Conservation (phyloP, 345 rosid species). For the Draba incana region DNA sequence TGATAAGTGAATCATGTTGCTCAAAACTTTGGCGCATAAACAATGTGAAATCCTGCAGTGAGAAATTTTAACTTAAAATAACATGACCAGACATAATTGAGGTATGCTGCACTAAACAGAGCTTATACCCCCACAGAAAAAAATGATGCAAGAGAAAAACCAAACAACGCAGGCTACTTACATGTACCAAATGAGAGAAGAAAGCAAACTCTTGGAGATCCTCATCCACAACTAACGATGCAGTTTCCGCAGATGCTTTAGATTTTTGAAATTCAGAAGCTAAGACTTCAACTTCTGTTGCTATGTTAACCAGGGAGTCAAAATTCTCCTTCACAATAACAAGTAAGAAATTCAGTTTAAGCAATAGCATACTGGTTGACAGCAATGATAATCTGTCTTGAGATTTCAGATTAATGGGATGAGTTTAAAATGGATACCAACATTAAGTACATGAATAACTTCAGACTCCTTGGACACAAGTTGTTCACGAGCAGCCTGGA, state of each 20-base stretch:
- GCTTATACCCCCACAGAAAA: constrained; percentile 8
- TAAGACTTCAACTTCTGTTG: constrained; percentile 60
- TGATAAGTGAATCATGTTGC: constrained; percentile 52
- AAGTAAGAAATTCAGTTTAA: constrained; percentile 18
- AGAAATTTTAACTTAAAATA: constrained; percentile 21
- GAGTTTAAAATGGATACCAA: constrained; percentile 27
- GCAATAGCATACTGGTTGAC: constrained; percentile 14
- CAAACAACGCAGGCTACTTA: constrained; percentile 48
- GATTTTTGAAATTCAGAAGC: constrained; percentile 53
- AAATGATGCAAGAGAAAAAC: constrained; percentile 3
- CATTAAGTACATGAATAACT: constrained; percentile 48
- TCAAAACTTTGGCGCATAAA: constrained; percentile 48
- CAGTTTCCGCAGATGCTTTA: constrained; percentile 50
- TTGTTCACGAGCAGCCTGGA: constrained; percentile 55
- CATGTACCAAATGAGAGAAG: constrained; percentile 49
- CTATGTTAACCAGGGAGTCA: constrained; percentile 47
- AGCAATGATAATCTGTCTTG: constrained; percentile 17
- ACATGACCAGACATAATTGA: neutral
- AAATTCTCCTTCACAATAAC: constrained; percentile 44
- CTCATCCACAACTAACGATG: constrained; percentile 58
- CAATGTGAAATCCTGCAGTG: constrained; percentile 64
- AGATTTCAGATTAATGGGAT: constrained; percentile 22
- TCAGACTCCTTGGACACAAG: constrained; percentile 52
- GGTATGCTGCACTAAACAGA: constrained; percentile 21
- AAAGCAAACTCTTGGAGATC: constrained; percentile 58